Base-by-base conservation (phyloP, 1,284 basidiomycete genomes). In the Fomes fomentarius region DNA sequence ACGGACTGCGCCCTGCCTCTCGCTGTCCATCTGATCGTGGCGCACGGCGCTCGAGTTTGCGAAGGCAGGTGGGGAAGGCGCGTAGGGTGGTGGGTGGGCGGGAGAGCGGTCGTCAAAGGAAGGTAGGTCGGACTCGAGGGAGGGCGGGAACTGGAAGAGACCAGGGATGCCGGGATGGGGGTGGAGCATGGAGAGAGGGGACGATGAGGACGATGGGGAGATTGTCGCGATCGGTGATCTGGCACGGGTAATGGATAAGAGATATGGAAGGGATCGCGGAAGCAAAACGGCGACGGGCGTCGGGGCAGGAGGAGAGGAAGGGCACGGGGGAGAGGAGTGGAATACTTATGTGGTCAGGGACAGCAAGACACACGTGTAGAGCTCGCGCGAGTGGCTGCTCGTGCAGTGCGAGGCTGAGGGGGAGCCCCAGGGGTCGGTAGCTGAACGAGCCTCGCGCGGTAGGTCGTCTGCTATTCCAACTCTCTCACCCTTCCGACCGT, bases 71-170 rank as follows among this genome's bases (percentile, higher is more conserved):
- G 30, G 39, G 9, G 9, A 24, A 10, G 15, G 31, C n/a, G 4
- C 8, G 47, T 17, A 6, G 33, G 22, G 21, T 14, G 10, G 17
- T 7, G 26, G 25, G 35, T 14, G 22, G 17, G 33, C 17, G 25
- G 22, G 14, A 26, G 26, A 28, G 25, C 4, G 35, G 35, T 31
- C n/a, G 37, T 33, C 30, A 17, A 17, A 52, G 50, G 26, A n/a
- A 24, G 19, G 15, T 3, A 48, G 39, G 38, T 54, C 47, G 30
- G 48, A n/a, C 51, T 60, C 58, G 51, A 60, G 54, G 10, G 51
- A 45, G 14, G 58, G 58, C 17, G 58, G 58, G 25, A 59, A 49
- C 48, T 59, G 54, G 51, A 59, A 59, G 48, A 59, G 58, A 22
- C 48, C 48, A n/a, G 57, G 57, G 50, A 59, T 56, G 54, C 33